A percentile compares a stretch with the other conserved stretches of the same genome.
phyloP scores from a whole-genome alignment of 2,329 filamentous ascomycete species.

The Esteya vermicola region DNA sequence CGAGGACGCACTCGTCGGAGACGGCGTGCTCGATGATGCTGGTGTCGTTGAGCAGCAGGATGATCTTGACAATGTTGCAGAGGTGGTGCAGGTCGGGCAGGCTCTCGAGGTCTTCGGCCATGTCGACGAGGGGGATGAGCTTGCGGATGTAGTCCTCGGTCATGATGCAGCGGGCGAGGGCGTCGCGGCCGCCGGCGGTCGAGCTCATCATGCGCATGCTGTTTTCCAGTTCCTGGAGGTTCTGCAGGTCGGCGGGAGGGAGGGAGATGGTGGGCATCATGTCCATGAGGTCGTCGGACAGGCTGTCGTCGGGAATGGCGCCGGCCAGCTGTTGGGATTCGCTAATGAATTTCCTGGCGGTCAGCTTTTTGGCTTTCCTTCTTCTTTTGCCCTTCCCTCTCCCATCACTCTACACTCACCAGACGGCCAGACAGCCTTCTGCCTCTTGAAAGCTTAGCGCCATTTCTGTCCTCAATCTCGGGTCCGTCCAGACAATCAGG shows the following conservation, averaged over 20 bases:
- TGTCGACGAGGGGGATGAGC: slow-evolving; percentile 70
- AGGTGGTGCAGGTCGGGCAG: slow-evolving; percentile 74
- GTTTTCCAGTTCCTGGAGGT: slow-evolving; percentile 71
- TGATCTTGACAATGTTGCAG: slow-evolving; percentile 95
- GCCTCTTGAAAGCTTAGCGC: slow-evolving; percentile 95
- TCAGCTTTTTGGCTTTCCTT: neutral
- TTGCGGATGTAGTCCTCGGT: slow-evolving; percentile 76
- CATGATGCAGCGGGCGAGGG: slow-evolving; percentile 75
- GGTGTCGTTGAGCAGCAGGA: slow-evolving; percentile 90
- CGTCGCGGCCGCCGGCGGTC: slow-evolving; percentile 65
- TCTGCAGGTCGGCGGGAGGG: slow-evolving; percentile 66
- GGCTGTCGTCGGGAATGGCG: slow-evolving; percentile 54
- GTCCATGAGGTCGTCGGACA: slow-evolving; percentile 80
- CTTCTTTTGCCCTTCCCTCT: neutral
- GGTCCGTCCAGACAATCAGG: slow-evolving; percentile 94
- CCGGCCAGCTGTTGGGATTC: slow-evolving; percentile 62
- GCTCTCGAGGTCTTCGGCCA: slow-evolving; percentile 85
- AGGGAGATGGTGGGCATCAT: slow-evolving; percentile 56
- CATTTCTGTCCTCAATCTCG: slow-evolving; percentile 77
- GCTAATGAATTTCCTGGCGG: slow-evolving; percentile 73
- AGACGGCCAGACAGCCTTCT: slow-evolving; percentile 84
- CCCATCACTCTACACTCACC: too few species aligned
- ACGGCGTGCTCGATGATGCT: slow-evolving; percentile 90
- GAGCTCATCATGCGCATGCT: slow-evolving; percentile 68
- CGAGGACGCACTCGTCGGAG: slow-evolving; percentile 74